Evolutionary conservation across 495 filamentous ascomycete species (phyloP).

Genomic region (Aspergillus affinis): DNA sequence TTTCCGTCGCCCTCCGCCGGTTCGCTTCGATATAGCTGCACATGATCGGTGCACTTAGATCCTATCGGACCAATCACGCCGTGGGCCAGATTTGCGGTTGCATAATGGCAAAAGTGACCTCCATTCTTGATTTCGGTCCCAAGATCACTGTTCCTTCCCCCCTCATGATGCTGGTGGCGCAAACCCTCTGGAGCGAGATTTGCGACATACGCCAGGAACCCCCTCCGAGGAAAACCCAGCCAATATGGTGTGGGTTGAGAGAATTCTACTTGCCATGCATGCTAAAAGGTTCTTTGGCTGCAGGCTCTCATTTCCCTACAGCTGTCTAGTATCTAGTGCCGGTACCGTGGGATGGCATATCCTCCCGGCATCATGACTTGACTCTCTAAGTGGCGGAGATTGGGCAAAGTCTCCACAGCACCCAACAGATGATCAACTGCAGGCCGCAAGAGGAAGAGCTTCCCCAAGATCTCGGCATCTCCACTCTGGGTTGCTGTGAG

Average conservation of each 20-base stretch:
- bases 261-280: not conserved
- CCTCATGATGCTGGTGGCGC: not conserved
- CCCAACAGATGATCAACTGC: not conserved
- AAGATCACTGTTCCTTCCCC: not conserved
- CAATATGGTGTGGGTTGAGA: no score
- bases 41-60: not conserved
- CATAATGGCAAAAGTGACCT: not conserved
- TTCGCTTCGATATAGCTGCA: not conserved
- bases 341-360: not conserved
- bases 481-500: conserved; percentile 9
- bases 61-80: not conserved
- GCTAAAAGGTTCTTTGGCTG: not conserved
- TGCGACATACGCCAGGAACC: no score
- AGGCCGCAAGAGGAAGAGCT: conserved; percentile 2
- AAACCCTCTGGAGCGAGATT: not conserved
- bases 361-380: not conserved
- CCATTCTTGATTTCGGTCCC: not conserved
- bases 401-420: conserved; percentile 3
- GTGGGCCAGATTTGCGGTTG: not conserved
- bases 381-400: not conserved
- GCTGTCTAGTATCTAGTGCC: not conserved
- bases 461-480: conserved; percentile 3
- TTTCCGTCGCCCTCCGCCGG: no score
- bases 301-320: not conserved
- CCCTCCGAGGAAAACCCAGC: no score